A percentile compares a stretch with the other conserved stretches of the same genome.
phyloP scores from a whole-genome alignment of 2,329 filamentous ascomycete genomes.

The Cordyceps fumosorosea region DNA sequence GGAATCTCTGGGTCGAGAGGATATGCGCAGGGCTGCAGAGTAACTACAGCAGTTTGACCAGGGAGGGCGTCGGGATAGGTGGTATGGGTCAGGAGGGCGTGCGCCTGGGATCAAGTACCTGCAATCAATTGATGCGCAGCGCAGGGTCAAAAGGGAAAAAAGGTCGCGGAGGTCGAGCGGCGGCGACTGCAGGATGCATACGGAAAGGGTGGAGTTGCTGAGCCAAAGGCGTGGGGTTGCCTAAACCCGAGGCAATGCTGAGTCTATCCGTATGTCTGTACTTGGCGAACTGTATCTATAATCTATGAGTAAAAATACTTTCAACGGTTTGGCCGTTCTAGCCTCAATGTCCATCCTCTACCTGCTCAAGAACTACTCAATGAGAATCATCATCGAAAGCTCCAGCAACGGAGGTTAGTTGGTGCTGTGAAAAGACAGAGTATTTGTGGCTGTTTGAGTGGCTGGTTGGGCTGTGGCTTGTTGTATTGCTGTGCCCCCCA shows the following conservation, averaged over 20 bases:
- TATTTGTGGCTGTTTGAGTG: not conserved
- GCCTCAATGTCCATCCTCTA: not conserved
- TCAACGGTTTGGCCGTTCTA: not conserved
- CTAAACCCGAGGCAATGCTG: not conserved
- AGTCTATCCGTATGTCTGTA: not conserved
- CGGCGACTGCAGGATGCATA: not conserved
- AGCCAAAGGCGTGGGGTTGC: conserved; percentile 2
- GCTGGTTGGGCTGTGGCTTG: not conserved
- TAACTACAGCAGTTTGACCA: not conserved
- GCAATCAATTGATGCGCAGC: conserved; percentile 11
- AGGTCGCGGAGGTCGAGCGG: not conserved
- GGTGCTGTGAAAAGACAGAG: not conserved
- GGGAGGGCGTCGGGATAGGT: conserved; percentile 7
- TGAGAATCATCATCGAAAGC: not conserved
- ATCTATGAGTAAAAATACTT: not conserved
- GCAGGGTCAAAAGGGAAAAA: not conserved
- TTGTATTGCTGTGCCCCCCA: not conserved
- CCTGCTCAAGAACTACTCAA: not conserved
- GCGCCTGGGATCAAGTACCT: not conserved
- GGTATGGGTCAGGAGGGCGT: not conserved
- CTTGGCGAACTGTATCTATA: not conserved
- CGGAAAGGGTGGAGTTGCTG: conserved; percentile 4
- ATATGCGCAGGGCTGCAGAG: conserved; percentile 4
- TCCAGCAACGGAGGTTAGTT: no score
- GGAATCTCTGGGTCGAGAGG: not conserved